Percentiles rank a stretch among this genome's conserved stretches.
These are phyloP conservation scores for Penicillium alfredii DNA, from an alignment of 495 filamentous ascomycete genomes.

Conservation along the genomic window DNA sequence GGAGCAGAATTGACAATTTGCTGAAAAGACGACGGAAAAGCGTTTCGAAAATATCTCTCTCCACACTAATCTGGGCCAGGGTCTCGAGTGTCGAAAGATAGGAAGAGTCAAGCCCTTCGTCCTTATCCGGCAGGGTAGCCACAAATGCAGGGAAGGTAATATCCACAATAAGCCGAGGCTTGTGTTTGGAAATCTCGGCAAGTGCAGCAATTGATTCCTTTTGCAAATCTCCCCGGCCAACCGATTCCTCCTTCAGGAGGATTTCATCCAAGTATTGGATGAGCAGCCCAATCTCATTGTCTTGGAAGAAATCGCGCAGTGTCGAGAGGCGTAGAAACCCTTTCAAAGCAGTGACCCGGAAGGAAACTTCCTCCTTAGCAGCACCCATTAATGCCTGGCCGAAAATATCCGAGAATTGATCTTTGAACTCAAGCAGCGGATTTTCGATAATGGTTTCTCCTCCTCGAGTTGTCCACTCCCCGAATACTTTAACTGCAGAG, in stretches of 20 bases:
- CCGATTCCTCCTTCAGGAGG: constrained; percentile 52
- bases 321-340: constrained; percentile 53
- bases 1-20: constrained; percentile 55
- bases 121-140: constrained; percentile 59
- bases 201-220: constrained; percentile 60
- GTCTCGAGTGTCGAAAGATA: constrained; percentile 60
- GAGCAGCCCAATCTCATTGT: constrained; percentile 57
- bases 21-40: constrained; percentile 62
- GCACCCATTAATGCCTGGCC: constrained; percentile 55
- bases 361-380: constrained; percentile 59
- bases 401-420: constrained; percentile 55
- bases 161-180: constrained; percentile 61
- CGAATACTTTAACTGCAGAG: constrained; percentile 52
- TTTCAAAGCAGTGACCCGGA: constrained; percentile 54
- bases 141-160: constrained; percentile 70
- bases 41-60: constrained; percentile 61
- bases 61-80: constrained; percentile 61
- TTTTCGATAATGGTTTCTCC: constrained; percentile 37
- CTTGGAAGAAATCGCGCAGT: constrained; percentile 52
- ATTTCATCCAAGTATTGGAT: constrained; percentile 63
- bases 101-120: constrained; percentile 31
- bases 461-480: constrained; percentile 47
- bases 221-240: constrained; percentile 53
- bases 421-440: constrained; percentile 52
- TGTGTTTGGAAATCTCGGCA: constrained; percentile 58